Evolutionary conservation across 2,329 filamentous ascomycete species (phyloP).

Genomic region (Ophiognomonia clavigignenti-juglandacearum): DNA sequence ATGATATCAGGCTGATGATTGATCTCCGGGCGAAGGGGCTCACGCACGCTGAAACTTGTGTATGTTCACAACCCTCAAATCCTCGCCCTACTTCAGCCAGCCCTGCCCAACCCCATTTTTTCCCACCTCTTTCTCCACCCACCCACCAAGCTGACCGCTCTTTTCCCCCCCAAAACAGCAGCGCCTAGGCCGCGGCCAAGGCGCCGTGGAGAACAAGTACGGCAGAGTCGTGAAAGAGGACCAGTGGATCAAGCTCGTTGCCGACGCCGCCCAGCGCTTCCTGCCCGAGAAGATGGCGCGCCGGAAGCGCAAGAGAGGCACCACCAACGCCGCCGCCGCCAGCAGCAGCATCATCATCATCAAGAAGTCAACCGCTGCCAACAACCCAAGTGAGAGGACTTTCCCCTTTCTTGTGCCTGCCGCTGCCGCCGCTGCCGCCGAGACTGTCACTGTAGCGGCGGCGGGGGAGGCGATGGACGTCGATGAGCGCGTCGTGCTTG

Average conservation of each 20-base stretch:
- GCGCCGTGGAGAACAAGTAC: constrained; percentile 13
- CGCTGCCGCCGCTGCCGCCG: too few relatives aligned
- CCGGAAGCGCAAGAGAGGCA: neutral
- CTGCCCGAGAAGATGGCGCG: neutral
- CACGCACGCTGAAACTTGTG: constrained; percentile 1
- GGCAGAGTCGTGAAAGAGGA: constrained; percentile 1
- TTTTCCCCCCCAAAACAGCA: neutral
- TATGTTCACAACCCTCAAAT: neutral
- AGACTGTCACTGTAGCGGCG: too few relatives aligned
- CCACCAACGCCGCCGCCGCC: too few relatives aligned
- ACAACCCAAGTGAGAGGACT: too few relatives aligned
- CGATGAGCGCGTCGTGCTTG: too few relatives aligned
- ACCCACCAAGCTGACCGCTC: neutral
- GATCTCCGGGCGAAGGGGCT: neutral
- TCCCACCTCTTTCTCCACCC: too few relatives aligned
- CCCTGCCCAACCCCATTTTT: too few relatives aligned
- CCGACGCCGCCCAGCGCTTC: neutral
- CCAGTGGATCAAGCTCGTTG: neutral
- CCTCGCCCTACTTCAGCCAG: too few relatives aligned
- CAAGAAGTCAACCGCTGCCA: too few relatives aligned
- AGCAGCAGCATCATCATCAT: too few relatives aligned
- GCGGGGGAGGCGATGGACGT: too few relatives aligned
- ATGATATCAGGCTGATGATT: constrained; percentile 4
- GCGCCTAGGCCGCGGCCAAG: constrained; percentile 2
- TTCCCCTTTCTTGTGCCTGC: too few relatives aligned